Evolutionary conservation across 2,329 filamentous ascomycete genomes (phyloP).

Genomic region (Sporothrix phasma): DNA sequence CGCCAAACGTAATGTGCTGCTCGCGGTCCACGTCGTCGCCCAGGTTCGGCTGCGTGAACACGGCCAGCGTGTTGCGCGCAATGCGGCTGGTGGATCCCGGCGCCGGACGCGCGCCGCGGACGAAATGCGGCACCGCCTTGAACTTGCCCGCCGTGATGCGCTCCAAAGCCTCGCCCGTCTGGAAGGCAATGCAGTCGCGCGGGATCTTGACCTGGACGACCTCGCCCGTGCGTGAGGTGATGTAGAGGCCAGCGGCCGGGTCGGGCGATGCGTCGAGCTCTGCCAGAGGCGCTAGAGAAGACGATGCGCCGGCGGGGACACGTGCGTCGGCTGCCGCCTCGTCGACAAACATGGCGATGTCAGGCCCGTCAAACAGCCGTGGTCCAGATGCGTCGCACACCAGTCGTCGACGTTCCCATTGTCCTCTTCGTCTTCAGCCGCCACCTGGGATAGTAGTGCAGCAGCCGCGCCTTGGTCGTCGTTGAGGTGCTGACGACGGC

Average conservation of each 20-base stretch:
- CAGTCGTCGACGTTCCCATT: constrained; percentile 61
- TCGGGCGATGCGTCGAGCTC: constrained; percentile 74
- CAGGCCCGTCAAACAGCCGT: constrained; percentile 86
- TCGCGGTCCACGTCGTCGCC: constrained; percentile 65
- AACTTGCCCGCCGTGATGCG: constrained; percentile 85
- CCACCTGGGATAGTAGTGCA: constrained; percentile 81
- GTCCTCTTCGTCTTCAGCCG: background rate
- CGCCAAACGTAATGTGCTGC: constrained; percentile 60
- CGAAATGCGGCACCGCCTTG: constrained; percentile 92
- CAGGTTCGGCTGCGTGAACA: constrained; percentile 94
- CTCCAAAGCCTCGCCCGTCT: constrained; percentile 87
- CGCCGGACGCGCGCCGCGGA: constrained; percentile 58
- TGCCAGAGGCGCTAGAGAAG: constrained; percentile 40
- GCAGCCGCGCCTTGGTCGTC: constrained; percentile 79
- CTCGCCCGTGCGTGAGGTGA: constrained; percentile 71
- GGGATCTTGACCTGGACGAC: constrained; percentile 91
- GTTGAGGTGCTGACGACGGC: constrained; percentile 74
- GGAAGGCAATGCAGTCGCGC: constrained; percentile 83
- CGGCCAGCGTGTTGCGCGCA: constrained; percentile 80
- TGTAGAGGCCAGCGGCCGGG: constrained; percentile 81
- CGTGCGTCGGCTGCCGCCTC: constrained; percentile 40
- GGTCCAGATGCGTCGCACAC: constrained; percentile 86
- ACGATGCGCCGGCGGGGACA: constrained; percentile 21
- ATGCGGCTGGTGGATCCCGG: constrained; percentile 33
- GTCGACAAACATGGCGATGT: constrained; percentile 93